phyloP scores from a whole-genome alignment of 371 early-diverging fungal species.

The Actinomortierella ambigua region DNA sequence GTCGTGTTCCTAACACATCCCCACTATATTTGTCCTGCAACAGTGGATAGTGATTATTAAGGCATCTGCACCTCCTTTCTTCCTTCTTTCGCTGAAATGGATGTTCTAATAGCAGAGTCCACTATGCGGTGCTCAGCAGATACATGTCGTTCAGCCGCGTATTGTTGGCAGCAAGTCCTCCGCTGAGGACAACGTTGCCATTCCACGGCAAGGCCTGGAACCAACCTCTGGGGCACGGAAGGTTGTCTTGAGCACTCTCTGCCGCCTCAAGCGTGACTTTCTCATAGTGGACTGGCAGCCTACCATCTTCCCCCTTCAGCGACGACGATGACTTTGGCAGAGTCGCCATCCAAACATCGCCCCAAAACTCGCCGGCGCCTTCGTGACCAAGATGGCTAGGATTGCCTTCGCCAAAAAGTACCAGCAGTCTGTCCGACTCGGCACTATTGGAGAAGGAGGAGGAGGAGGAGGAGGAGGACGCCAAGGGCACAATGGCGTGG shows the following conservation, averaged over 20 bases:
- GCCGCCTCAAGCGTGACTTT: background rate
- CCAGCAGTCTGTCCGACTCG: slow-evolving; percentile 9
- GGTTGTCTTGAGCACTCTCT: slow-evolving; percentile 5
- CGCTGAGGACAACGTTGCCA: slow-evolving; percentile 14
- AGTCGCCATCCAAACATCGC: slow-evolving; percentile 16
- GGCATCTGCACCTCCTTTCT: too few species aligned
- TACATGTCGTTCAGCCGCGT: slow-evolving; percentile 8
- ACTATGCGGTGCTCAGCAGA: slow-evolving; percentile 9
- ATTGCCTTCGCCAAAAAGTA: slow-evolving; percentile 21
- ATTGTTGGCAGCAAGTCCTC: slow-evolving; percentile 14
- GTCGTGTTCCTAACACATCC: too few species aligned
- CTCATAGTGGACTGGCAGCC: slow-evolving; percentile 15
- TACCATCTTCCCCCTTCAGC: background rate
- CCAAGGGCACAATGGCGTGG: slow-evolving; percentile 20
- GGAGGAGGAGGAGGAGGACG: too few species aligned
- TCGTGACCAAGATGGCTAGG: slow-evolving; percentile 6
- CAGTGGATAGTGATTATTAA: too few species aligned
- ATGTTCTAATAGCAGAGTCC: too few species aligned
- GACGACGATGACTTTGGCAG: slow-evolving; percentile 16
- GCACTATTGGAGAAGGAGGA: slow-evolving; percentile 5
- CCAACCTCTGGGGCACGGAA: slow-evolving; percentile 11
- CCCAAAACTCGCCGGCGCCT: slow-evolving; percentile 7
- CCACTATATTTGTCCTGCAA: too few species aligned
- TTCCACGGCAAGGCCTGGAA: slow-evolving; percentile 14
- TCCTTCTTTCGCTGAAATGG: too few species aligned